Percentiles rank a stretch among this genome's conserved stretches.
phyloP scores from a whole-genome alignment of 129 eudicot species.

The Ambrosia artemisiifolia region DNA sequence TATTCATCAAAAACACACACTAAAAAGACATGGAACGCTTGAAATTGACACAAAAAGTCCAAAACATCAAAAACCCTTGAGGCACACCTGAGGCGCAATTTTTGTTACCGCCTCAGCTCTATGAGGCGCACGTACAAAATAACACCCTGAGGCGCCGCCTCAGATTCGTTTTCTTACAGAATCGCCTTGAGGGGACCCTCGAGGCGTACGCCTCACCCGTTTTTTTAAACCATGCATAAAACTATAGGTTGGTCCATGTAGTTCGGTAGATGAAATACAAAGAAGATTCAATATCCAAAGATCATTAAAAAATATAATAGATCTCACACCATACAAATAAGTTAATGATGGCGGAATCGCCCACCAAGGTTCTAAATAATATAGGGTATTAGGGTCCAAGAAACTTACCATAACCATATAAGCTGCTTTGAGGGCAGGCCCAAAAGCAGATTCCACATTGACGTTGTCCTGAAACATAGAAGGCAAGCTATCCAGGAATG shows the following conservation, averaged over 20 bases:
- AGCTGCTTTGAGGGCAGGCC: conserved; percentile 96
- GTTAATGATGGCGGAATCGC: neutral
- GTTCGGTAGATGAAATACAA: neutral
- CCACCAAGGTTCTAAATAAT: neutral
- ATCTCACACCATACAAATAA: neutral
- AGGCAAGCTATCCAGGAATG: conserved; percentile 91
- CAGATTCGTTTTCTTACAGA: no score
- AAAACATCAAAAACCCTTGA: no score
- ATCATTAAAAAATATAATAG: neutral
- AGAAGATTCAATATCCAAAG: neutral
- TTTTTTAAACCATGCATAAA: no score
- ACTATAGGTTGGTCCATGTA: neutral
- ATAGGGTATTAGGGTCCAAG: neutral
- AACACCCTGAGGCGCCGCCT: no score
- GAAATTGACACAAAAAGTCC: no score
- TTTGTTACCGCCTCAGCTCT: no score
- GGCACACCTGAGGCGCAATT: no score
- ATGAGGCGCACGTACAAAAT: no score
- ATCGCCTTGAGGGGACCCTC: no score
- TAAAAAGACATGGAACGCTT: no score
- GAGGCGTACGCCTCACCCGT: no score
- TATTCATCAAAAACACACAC: no score
- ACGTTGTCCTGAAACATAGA: conserved; percentile 86
- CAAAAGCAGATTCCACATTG: conserved; percentile 98
- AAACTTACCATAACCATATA: conserved; percentile 83